phyloP scores from a whole-genome alignment of 352 stramenopile genomes.

The Pythium sukuiense region DNA sequence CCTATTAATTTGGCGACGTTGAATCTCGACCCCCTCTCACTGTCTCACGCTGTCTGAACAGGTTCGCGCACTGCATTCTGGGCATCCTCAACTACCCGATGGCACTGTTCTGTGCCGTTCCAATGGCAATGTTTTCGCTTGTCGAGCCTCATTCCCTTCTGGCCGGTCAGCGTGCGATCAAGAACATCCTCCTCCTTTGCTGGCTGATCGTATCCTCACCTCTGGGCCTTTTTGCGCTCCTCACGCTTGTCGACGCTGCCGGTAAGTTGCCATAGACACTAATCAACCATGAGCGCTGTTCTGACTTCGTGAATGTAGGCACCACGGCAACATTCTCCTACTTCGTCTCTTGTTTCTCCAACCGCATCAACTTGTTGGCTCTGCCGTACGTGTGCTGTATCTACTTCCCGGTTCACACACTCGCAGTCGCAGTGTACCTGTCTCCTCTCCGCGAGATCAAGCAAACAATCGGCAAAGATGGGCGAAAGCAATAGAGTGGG shows the following conservation, averaged over 20 bases:
- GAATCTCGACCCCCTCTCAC: background rate
- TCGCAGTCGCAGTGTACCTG: conserved; percentile 53
- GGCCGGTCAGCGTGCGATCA: conserved; percentile 6
- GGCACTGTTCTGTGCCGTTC: conserved; percentile 65
- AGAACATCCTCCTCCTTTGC: conserved; percentile 25
- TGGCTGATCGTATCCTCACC: conserved; percentile 67
- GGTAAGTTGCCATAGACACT: conserved; percentile 11
- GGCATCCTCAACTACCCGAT: conserved; percentile 85
- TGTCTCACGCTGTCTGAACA: conserved; percentile 16
- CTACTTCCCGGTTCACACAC: conserved; percentile 68
- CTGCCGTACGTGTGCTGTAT: conserved; percentile 69
- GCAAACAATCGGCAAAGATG: background rate
- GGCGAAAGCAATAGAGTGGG: background rate
- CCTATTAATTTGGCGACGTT: background rate
- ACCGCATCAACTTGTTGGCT: conserved; percentile 52
- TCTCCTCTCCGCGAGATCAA: conserved; percentile 19
- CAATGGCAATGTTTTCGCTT: conserved; percentile 61
- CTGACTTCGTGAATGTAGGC: conserved; percentile 12
- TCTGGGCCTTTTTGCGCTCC: conserved; percentile 33
- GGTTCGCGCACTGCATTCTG: conserved; percentile 68
- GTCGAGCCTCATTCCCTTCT: conserved; percentile 34
- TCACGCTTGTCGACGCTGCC: conserved; percentile 28
- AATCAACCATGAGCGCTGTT: conserved; percentile 7
- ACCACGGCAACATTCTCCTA: conserved; percentile 34
- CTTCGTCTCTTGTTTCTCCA: conserved; percentile 50